Conservation (phyloP, 2,329 filamentous ascomycete genomes). For the Neonectria neomacrospora region DNA sequence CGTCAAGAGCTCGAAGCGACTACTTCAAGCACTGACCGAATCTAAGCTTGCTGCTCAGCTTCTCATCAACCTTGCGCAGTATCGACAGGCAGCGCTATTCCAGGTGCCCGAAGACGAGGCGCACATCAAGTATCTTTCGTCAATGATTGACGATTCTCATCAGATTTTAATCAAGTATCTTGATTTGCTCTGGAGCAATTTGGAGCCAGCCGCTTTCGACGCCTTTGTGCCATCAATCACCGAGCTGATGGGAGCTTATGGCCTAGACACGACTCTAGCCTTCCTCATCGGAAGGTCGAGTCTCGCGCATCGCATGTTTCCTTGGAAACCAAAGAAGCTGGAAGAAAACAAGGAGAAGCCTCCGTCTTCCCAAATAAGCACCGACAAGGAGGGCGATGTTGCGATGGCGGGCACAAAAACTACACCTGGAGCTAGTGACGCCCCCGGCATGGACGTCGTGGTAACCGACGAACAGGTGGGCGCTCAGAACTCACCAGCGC, state of each 20-base stretch:
- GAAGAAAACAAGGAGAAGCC: constrained; percentile 45
- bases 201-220: constrained; percentile 82
- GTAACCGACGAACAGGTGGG: constrained; percentile 50
- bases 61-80: constrained; percentile 90
- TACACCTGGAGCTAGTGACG: constrained; percentile 42
- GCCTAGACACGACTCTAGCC: constrained; percentile 81
- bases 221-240: constrained; percentile 78
- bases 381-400: constrained; percentile 69
- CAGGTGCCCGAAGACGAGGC: constrained; percentile 75
- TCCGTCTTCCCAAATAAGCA: constrained; percentile 40
- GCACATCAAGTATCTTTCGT: constrained; percentile 89
- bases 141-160: constrained; percentile 90
- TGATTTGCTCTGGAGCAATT: constrained; percentile 84
- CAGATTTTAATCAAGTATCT: constrained; percentile 87
- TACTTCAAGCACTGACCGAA: constrained; percentile 82
- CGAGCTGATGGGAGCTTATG: constrained; percentile 79
- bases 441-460: constrained; percentile 42
- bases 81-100: constrained; percentile 87
- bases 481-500: constrained; percentile 21
- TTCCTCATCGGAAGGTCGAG: constrained; percentile 85
- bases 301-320: constrained; percentile 72
- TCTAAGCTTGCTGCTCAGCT: constrained; percentile 83
- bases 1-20: constrained; percentile 77
- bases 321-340: constrained; percentile 52
- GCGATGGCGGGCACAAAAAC: constrained; percentile 57